phyloP scores from a whole-genome alignment of 805 yeast genomes.

The Debaryomyces hansenii region DNA sequence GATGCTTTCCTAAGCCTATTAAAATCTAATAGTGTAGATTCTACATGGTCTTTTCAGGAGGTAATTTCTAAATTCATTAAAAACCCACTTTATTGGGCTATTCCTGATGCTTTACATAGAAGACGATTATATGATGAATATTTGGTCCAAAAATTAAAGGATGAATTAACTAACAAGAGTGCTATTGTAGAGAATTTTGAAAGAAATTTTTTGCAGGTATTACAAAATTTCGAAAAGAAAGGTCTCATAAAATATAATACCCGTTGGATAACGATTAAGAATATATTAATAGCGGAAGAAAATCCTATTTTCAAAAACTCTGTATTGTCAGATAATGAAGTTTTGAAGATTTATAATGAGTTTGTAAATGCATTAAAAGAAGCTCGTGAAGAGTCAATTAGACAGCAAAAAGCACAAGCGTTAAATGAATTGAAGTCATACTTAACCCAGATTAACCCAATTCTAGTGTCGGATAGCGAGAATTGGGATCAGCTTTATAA shows the following conservation, averaged over 20 bases:
- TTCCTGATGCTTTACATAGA: constrained; percentile 60
- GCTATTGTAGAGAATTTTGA: constrained; percentile 56
- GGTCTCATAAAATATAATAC: constrained; percentile 54
- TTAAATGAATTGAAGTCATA: constrained; percentile 52
- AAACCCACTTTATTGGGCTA: constrained; percentile 67
- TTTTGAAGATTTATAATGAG: constrained; percentile 53
- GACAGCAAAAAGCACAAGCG: constrained; percentile 46
- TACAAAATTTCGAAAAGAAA: constrained; percentile 32
- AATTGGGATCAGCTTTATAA: constrained; percentile 41
- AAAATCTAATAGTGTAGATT: constrained; percentile 56
- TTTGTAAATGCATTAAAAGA: constrained; percentile 43
- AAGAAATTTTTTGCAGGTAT: constrained; percentile 49
- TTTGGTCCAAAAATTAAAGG: constrained; percentile 41
- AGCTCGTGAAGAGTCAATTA: constrained; percentile 22
- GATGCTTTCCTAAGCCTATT: constrained; percentile 53
- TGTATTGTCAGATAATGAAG: constrained; percentile 56
- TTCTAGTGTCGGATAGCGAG: constrained; percentile 21
- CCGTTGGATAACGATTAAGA: constrained; percentile 61
- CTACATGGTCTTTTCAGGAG: constrained; percentile 71
- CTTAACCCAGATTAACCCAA: constrained; percentile 38
- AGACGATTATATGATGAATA: constrained; percentile 66
- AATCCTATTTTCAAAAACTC: constrained; percentile 65
- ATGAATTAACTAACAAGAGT: constrained; percentile 53
- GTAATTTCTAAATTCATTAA: constrained; percentile 59
- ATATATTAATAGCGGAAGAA: constrained; percentile 52